These are phyloP conservation scores for Paraconiothyrium sp. DNA, from an alignment of 2,329 filamentous ascomycete genomes.

Conservation along the genomic window DNA sequence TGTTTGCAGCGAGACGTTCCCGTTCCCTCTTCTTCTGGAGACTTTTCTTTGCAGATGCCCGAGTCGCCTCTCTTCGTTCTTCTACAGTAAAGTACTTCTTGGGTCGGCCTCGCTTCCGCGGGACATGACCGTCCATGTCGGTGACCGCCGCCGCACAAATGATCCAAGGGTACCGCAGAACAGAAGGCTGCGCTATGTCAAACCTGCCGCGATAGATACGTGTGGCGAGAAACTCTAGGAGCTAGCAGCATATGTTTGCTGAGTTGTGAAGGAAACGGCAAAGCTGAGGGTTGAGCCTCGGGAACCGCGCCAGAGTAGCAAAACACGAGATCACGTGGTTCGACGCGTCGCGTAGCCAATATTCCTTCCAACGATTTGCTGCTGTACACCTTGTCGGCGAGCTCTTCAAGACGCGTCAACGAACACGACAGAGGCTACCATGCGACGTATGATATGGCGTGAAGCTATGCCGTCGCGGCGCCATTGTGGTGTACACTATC, in stretches of 20 bases:
- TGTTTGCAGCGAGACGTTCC: not conserved
- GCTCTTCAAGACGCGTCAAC: not conserved
- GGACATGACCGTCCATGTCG: not conserved
- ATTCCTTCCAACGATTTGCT: not conserved
- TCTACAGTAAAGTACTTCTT: not conserved
- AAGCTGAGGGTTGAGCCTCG: not conserved
- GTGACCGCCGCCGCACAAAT: not conserved
- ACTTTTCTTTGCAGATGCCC: not conserved
- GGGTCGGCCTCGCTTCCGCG: not conserved
- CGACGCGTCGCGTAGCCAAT: not conserved
- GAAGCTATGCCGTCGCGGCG: not conserved
- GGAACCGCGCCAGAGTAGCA: not conserved
- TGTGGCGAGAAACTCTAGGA: not conserved
- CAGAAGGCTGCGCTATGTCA: not conserved
- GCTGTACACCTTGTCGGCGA: not conserved
- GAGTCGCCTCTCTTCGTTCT: not conserved
- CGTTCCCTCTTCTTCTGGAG: not conserved
- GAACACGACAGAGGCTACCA: not conserved
- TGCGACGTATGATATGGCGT: not conserved
- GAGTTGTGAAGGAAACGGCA: not conserved
- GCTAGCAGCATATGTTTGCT: not conserved
- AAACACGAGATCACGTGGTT: not conserved
- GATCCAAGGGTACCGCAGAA: not conserved
- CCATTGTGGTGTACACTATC: conserved; percentile 2
- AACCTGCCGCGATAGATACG: not conserved